These are phyloP conservation scores for Diaporthe citriasiana DNA, from an alignment of 2,329 filamentous ascomycete species.

Conservation along the genomic window DNA sequence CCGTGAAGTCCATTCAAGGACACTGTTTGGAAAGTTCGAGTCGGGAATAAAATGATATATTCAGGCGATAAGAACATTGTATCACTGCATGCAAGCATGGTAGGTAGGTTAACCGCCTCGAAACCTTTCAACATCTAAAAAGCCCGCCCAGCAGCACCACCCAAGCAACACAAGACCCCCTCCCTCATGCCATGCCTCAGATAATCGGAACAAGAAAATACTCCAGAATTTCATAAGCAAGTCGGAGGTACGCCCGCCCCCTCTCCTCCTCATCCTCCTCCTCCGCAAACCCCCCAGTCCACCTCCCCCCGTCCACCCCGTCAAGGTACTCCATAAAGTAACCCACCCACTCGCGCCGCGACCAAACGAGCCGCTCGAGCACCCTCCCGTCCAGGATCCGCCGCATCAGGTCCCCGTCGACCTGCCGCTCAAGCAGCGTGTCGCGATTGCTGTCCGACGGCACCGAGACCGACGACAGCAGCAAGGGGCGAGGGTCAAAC, in stretches of 20 bases:
- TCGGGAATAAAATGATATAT: neutral
- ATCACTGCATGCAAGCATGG: neutral
- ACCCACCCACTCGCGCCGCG: slow-evolving; percentile 49
- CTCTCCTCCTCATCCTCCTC: slow-evolving; percentile 45
- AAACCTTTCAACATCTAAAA: neutral
- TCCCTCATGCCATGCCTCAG: slow-evolving; percentile 47
- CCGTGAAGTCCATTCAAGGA: neutral
- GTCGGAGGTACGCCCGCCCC: slow-evolving; percentile 56
- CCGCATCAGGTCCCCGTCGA: slow-evolving; percentile 76
- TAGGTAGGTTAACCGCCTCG: too few relatives aligned
- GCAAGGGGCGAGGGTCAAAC: slow-evolving; percentile 54
- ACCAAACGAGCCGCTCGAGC: slow-evolving; percentile 27
- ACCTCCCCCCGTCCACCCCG: slow-evolving; percentile 61
- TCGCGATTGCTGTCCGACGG: slow-evolving; percentile 50
- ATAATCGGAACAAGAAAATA: slow-evolving; percentile 67
- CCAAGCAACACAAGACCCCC: neutral
- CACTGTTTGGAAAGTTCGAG: neutral
- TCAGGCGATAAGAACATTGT: neutral
- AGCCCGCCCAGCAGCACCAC: neutral
- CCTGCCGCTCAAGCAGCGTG: slow-evolving; percentile 69
- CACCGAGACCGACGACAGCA: slow-evolving; percentile 50
- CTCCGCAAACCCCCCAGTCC: slow-evolving; percentile 54
- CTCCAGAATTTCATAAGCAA: slow-evolving; percentile 68
- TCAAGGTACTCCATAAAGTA: slow-evolving; percentile 65
- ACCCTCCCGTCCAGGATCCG: slow-evolving; percentile 63